Conservation (phyloP, 2,329 filamentous ascomycete genomes). For the Fusarium tanahbumbuense region DNA sequence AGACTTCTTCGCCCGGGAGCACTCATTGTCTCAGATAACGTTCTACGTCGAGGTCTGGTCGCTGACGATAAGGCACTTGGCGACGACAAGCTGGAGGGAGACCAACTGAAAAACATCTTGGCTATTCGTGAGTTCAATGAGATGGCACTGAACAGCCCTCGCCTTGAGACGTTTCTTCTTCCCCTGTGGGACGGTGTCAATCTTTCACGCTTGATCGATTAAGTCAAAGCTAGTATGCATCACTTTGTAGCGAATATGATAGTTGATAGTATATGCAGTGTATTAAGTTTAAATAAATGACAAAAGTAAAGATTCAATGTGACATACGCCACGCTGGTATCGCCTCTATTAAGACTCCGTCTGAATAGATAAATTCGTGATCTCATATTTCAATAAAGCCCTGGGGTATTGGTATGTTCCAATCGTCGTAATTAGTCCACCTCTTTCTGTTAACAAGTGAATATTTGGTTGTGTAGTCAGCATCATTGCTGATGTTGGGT, state of each 20-base stretch:
- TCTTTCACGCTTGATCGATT: constrained; percentile 56
- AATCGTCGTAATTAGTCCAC: constrained; percentile 25
- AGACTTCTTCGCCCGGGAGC: constrained; percentile 62
- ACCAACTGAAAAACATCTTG: constrained; percentile 37
- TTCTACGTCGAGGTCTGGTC: constrained; percentile 61
- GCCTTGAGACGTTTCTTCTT: constrained; percentile 56
- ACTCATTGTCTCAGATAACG: constrained; percentile 66
- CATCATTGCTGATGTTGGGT: neutral
- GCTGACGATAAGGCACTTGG: constrained; percentile 51
- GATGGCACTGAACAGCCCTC: constrained; percentile 46
- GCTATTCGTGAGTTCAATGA: constrained; percentile 53
- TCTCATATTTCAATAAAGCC: constrained; percentile 27
- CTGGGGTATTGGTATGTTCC: constrained; percentile 13
- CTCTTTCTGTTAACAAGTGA: neutral
- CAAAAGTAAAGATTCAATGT: constrained; percentile 2
- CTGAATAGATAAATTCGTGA: constrained; percentile 24
- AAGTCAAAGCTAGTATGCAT: constrained; percentile 3
- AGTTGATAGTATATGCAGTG: neutral
- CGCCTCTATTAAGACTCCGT: constrained; percentile 12
- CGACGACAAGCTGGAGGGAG: constrained; percentile 34
- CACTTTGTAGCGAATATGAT: neutral
- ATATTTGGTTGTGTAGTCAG: neutral
- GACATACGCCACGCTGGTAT: constrained; percentile 11
- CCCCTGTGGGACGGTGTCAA: constrained; percentile 59
- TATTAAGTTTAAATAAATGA: constrained; percentile 13